A percentile compares a stretch with the other conserved stretches of the same genome.
These are phyloP conservation scores for Talaromyces pinophilus DNA, from an alignment of 2,329 filamentous ascomycete species.

Conservation along the genomic window DNA sequence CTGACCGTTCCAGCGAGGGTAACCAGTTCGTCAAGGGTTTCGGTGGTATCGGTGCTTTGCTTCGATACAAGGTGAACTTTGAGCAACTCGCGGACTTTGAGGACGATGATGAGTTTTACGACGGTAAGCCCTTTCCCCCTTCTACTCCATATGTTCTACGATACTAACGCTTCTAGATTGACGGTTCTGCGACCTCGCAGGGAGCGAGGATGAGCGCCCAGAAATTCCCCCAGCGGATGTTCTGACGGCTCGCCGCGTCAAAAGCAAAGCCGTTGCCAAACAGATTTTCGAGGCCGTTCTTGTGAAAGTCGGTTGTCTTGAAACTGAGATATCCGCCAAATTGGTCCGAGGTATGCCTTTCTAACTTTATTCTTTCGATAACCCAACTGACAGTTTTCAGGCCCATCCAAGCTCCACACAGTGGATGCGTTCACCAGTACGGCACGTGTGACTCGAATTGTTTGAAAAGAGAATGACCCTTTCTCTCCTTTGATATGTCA, in stretches of 20 bases:
- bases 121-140: slow-evolving; percentile 48
- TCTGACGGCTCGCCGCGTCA: slow-evolving; percentile 57
- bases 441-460: slow-evolving; percentile 17
- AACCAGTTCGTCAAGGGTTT: slow-evolving; percentile 99
- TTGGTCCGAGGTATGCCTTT: slow-evolving; percentile 41
- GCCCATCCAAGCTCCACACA: slow-evolving; percentile 49
- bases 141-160: too few relatives aligned
- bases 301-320: slow-evolving; percentile 33
- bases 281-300: slow-evolving; percentile 37
- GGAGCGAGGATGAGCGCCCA: slow-evolving; percentile 80
- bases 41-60: slow-evolving; percentile 93
- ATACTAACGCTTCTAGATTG: slow-evolving; percentile 61
- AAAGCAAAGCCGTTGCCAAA: slow-evolving; percentile 38
- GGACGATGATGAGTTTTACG: slow-evolving; percentile 92
- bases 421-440: slow-evolving; percentile 32
- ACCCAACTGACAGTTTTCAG: slow-evolving; percentile 27
- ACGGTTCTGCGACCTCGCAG: slow-evolving; percentile 84
- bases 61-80: slow-evolving; percentile 99
- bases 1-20: slow-evolving; percentile 93
- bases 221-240: slow-evolving; percentile 53
- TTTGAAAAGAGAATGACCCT: slow-evolving; percentile 11
- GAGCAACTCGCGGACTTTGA: slow-evolving; percentile 92
- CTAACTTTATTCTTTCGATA: too few relatives aligned
- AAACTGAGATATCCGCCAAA: slow-evolving; percentile 39
- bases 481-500: slow-evolving; percentile 9